Conservation (phyloP, 345 rosid species). For the Brassica incana region DNA sequence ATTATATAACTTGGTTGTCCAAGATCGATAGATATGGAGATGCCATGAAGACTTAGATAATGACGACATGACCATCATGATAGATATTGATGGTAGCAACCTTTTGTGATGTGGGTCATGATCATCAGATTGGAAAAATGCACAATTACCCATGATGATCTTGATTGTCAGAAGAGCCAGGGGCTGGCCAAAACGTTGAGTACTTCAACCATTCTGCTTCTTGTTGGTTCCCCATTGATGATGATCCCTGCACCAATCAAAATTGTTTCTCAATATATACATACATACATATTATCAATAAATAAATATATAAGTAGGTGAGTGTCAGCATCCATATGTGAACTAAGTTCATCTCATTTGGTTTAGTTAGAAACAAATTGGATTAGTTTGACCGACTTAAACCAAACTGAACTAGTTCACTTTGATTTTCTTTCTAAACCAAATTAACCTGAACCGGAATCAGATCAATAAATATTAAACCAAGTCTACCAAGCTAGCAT, state of each 20-base stretch:
- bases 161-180: constrained; percentile 72
- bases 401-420: background rate
- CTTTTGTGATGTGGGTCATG: constrained; percentile 34
- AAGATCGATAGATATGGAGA: constrained; percentile 24
- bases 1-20: constrained; percentile 29
- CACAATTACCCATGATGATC: constrained; percentile 94
- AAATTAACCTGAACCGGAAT: background rate
- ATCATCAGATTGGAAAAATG: constrained; percentile 27
- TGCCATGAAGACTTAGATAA: constrained; percentile 38
- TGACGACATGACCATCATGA: constrained; percentile 25
- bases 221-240: constrained; percentile 79
- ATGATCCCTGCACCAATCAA: constrained; percentile 65
- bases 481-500: constrained; percentile 12
- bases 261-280: constrained; percentile 18
- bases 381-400: background rate
- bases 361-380: background rate
- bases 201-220: constrained; percentile 98
- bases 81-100: constrained; percentile 43
- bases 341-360: constrained; percentile 7
- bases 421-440: background rate
- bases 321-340: background rate
- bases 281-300: background rate
- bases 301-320: background rate
- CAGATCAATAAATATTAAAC: background rate
- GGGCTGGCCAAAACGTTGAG: constrained; percentile 93